phyloP scores from a whole-genome alignment of 2,329 filamentous ascomycete species.

The Neodidymelliopsis sp. region DNA sequence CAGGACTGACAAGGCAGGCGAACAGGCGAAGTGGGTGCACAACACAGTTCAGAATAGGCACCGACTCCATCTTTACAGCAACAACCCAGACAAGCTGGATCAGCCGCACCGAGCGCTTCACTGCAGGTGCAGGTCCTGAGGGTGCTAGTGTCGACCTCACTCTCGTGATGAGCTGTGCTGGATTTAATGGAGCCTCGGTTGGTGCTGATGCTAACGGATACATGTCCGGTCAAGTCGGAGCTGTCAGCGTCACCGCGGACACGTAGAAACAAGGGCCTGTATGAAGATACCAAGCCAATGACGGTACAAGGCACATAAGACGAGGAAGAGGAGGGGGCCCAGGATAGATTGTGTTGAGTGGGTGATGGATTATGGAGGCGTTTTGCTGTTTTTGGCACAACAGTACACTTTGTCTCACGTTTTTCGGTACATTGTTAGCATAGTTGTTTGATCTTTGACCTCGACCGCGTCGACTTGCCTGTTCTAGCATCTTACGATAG shows the following conservation, averaged over 20 bases:
- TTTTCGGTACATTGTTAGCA: slow-evolving; percentile 17
- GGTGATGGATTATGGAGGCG: background rate
- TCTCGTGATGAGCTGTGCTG: slow-evolving; percentile 31
- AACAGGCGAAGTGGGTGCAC: slow-evolving; percentile 29
- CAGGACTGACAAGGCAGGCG: slow-evolving; percentile 21
- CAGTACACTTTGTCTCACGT: slow-evolving; percentile 1
- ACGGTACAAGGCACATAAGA: background rate
- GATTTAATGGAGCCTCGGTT: slow-evolving; percentile 23
- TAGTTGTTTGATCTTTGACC: slow-evolving; percentile 6
- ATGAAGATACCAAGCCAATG: background rate
- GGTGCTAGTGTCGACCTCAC: slow-evolving; percentile 34
- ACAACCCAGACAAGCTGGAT: slow-evolving; percentile 27
- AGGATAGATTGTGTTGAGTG: slow-evolving; percentile 7
- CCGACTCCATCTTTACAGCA: slow-evolving; percentile 21
- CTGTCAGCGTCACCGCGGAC: slow-evolving; percentile 8
- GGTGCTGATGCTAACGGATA: slow-evolving; percentile 26
- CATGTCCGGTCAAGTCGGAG: slow-evolving; percentile 22
- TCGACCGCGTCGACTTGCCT: no score
- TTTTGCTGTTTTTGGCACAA: slow-evolving; percentile 6
- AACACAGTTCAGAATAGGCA: slow-evolving; percentile 26
- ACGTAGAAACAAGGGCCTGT: background rate
- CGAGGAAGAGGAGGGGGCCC: background rate
- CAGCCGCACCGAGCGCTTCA: slow-evolving; percentile 23
- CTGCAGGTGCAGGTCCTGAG: slow-evolving; percentile 22
- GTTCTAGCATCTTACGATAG: slow-evolving; percentile 18